phyloP scores from a whole-genome alignment of 2,329 filamentous ascomycete species.

The Venturiaceae sp. region DNA sequence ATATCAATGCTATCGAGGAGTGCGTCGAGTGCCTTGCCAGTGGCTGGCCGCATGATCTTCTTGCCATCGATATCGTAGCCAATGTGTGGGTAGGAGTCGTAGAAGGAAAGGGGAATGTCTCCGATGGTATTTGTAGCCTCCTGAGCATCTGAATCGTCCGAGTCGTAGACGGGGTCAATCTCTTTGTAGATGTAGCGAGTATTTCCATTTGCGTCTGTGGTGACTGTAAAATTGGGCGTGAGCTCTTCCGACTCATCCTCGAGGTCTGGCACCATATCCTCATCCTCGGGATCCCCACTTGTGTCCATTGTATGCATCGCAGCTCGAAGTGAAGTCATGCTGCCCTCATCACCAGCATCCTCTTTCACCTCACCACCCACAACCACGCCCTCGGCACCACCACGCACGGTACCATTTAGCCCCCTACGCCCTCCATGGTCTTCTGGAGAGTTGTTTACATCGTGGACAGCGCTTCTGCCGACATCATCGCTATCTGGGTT shows the following conservation, averaged over 20 bases:
- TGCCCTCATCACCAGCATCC: not conserved
- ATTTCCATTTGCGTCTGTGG: slow-evolving; percentile 82
- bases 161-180: slow-evolving; percentile 90
- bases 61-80: slow-evolving; percentile 99
- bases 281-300: not conserved
- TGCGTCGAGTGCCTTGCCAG: slow-evolving; percentile 85
- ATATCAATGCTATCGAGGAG: slow-evolving; percentile 93
- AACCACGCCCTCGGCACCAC: slow-evolving; percentile 19
- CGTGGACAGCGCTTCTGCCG: not conserved
- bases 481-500: not conserved
- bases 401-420: slow-evolving; percentile 18
- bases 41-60: slow-evolving; percentile 92
- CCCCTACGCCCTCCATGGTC: not conserved
- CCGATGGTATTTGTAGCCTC: slow-evolving; percentile 84
- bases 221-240: slow-evolving; percentile 46
- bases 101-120: slow-evolving; percentile 87
- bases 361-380: not conserved
- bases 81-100: slow-evolving; percentile 96
- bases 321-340: not conserved
- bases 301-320: not conserved
- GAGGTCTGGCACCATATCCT: slow-evolving; percentile 12
- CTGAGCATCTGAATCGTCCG: slow-evolving; percentile 81
- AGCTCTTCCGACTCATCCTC: slow-evolving; percentile 19
- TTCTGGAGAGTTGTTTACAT: not conserved
- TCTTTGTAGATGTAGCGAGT: slow-evolving; percentile 87